These are phyloP conservation scores for Dactylis glomerata DNA, from an alignment of 176 grass and related monocot species.

Conservation along the genomic window DNA sequence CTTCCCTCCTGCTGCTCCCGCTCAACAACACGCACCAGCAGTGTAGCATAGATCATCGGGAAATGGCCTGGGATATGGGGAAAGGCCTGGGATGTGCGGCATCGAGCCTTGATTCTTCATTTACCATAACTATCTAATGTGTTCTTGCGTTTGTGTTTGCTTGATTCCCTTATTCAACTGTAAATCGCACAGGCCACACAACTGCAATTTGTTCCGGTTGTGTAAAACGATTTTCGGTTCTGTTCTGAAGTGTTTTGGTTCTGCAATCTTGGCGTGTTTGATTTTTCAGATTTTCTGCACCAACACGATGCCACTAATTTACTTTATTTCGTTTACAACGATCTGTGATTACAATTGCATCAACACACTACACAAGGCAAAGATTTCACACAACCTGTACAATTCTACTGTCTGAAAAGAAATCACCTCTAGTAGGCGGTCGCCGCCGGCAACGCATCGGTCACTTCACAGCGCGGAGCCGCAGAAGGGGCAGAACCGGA, in stretches of 20 bases:
- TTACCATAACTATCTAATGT: neutral
- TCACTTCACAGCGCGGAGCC: slow-evolving; percentile 51
- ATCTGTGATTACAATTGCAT: neutral
- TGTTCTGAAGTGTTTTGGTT: neutral
- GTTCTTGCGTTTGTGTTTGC: too few relatives aligned
- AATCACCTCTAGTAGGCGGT: neutral
- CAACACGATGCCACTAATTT: neutral
- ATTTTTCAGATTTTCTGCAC: neutral
- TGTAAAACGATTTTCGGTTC: neutral
- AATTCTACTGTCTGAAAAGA: neutral
- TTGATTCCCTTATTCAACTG: neutral
- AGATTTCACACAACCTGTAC: neutral
- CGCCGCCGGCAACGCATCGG: neutral
- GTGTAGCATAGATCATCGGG: neutral
- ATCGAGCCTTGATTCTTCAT: neutral
- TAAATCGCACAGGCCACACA: neutral
- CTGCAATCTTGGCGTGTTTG: neutral
- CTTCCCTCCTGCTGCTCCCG: neutral
- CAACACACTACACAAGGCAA: neutral
- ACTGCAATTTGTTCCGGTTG: neutral
- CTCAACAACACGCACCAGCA: neutral
- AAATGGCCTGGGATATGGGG: neutral
- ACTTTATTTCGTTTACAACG: too few relatives aligned
- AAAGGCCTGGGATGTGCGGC: neutral
- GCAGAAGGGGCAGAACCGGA: slow-evolving; percentile 97